A percentile compares a stretch with the other conserved stretches of the same genome.
phyloP scores from a whole-genome alignment of 2,329 filamentous ascomycete genomes.

The Pseudogymnoascus sp. region DNA sequence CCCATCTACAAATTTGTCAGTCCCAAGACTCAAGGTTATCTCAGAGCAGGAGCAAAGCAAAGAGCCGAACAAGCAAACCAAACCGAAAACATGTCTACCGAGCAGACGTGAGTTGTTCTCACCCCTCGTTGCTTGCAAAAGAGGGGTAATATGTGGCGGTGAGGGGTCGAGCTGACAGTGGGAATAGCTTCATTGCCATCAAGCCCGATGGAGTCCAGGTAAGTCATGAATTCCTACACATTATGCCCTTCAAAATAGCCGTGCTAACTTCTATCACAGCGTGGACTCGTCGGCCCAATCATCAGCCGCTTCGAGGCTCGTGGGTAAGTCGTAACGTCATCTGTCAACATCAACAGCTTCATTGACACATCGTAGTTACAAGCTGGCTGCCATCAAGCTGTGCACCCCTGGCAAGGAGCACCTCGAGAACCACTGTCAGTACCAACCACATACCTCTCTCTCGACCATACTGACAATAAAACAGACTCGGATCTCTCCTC shows the following conservation, averaged over 20 bases:
- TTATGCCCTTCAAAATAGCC: not conserved
- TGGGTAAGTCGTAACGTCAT: constrained; percentile 49
- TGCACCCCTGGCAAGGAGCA: constrained; percentile 81
- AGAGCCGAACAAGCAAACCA: constrained; percentile 27
- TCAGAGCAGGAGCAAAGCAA: constrained; percentile 30
- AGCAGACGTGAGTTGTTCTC: constrained; percentile 64
- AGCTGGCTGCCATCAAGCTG: constrained; percentile 98
- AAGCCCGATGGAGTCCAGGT: constrained; percentile 99
- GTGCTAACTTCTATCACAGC: constrained; percentile 44
- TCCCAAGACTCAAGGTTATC: constrained; percentile 37
- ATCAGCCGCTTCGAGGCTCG: constrained; percentile 96
- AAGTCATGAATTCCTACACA: constrained; percentile 29
- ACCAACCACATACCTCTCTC: not conserved
- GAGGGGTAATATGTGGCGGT: constrained; percentile 18
- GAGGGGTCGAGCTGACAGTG: constrained; percentile 26
- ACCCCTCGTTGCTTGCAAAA: not conserved
- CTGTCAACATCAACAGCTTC: constrained; percentile 9
- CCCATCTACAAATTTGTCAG: constrained; percentile 39
- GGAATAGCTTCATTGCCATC: constrained; percentile 92
- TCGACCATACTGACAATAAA: constrained; percentile 23
- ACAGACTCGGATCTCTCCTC: constrained; percentile 74
- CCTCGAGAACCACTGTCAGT: constrained; percentile 89
- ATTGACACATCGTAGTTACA: constrained; percentile 57
- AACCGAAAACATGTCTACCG: constrained; percentile 58
- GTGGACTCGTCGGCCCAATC: constrained; percentile 96